These are phyloP conservation scores for Penicillium sp. DNA, from an alignment of 2,329 filamentous ascomycete genomes.

Conservation along the genomic window DNA sequence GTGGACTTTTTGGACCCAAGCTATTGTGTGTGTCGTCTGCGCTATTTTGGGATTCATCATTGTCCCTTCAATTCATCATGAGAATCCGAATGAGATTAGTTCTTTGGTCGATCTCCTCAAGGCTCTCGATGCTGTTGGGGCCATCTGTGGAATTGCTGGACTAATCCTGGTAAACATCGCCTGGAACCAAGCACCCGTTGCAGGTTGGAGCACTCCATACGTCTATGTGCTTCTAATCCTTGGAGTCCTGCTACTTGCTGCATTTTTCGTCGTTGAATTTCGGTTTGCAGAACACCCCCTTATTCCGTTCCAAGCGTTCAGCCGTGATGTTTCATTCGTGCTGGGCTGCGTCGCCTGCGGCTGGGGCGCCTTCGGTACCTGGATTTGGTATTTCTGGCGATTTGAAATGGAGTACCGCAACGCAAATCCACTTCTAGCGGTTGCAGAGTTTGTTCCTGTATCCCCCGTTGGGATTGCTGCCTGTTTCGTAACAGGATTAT, in stretches of 20 bases:
- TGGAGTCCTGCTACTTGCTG: constrained; percentile 57
- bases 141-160: constrained; percentile 55
- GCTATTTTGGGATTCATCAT: constrained; percentile 42
- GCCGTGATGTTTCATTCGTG: constrained; percentile 37
- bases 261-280: constrained; percentile 60
- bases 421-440: constrained; percentile 30
- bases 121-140: constrained; percentile 47
- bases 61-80: constrained; percentile 23
- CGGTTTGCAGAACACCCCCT: constrained; percentile 55
- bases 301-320: constrained; percentile 57
- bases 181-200: constrained; percentile 67
- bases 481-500: constrained; percentile 30
- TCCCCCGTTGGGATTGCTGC: constrained; percentile 36
- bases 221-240: constrained; percentile 63
- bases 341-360: constrained; percentile 46
- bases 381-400: constrained; percentile 47
- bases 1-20: constrained; percentile 48
- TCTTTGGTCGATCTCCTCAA: constrained; percentile 14
- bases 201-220: constrained; percentile 62
- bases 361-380: constrained; percentile 48
- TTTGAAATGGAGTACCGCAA: constrained; percentile 32
- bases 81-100: neutral
- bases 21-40: constrained; percentile 39
- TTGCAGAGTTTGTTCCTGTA: constrained; percentile 36
- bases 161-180: constrained; percentile 69